Evolutionary conservation across 1,139 yeast species (phyloP), one percentile per base, ranked within the genome.

Genomic region (Magnusiomyces suaveolens): DNA sequence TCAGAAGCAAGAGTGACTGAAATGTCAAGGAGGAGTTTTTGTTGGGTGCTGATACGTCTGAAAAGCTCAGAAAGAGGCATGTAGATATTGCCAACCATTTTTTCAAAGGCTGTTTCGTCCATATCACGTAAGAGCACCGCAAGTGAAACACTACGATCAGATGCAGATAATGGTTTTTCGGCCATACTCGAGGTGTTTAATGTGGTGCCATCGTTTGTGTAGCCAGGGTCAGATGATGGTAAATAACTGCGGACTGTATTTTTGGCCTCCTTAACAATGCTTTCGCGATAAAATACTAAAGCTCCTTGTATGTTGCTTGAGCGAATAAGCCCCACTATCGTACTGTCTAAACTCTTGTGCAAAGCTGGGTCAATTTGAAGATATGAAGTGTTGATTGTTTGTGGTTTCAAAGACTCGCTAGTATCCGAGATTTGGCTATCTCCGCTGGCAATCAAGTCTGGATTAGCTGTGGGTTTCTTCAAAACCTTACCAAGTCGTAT

Each of bases 41-140:
- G 95, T 58, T 90, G 97, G 1, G 80, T 74, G 0, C 87, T 80
- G 26, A 90, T 72, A 54, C 96, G 75, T 57, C 92, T 75, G 47
- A 90, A 73, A 32, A 90, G 81, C 62, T 84, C 90, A 0, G 89
- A 80, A 4, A 87, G 74, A 43, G 81, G 77, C 0, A 85, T 70
- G 62, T 80, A 88, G 1, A 84, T 83, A 44, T 73, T 74, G 1
- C 76, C 69, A 50, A 88, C 68, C 89, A 89, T 84, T 1, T 69
- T 71, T 62, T 85, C 89, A 63, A 89, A 89, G 57, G 87, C 96
- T 21, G 71, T 69, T 0, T 90, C 83, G 0, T 88, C 75, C 75
- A 88, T 76, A 3, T 80, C 77, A 60, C 82, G 81, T 51, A 87
- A 75, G 56, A 77, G 70, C 1, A 77, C 67, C 1, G 90, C 83